phyloP scores from a whole-genome alignment of 306 rosid genomes.

The Glycine latifolia region DNA sequence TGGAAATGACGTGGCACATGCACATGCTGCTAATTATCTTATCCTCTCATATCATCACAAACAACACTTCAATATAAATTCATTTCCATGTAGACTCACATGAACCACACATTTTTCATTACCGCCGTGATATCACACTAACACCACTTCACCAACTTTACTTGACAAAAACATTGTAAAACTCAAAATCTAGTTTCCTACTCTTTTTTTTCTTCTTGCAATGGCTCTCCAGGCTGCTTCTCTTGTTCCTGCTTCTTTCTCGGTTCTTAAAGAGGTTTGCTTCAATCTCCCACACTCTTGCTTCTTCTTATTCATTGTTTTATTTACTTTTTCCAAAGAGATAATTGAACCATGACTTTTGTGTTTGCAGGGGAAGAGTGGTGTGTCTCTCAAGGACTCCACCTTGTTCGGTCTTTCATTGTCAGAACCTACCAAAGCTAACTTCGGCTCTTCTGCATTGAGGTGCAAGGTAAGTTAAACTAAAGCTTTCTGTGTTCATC shows the following conservation, averaged over 20 bases:
- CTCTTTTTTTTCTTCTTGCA: neutral
- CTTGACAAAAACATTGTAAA: neutral
- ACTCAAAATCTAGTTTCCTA: neutral
- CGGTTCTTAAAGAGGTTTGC: constrained; percentile 56
- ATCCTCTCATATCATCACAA: constrained; percentile 44
- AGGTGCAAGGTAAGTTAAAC: constrained; percentile 72
- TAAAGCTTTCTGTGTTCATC: neutral
- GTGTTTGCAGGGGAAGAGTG: constrained; percentile 68
- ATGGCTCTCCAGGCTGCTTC: constrained; percentile 62
- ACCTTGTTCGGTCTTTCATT: constrained; percentile 78
- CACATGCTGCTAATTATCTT: constrained; percentile 58
- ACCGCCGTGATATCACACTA: neutral
- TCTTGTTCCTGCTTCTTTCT: constrained; percentile 57
- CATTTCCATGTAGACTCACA: neutral
- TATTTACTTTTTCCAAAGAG: neutral
- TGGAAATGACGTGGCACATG: constrained; percentile 40
- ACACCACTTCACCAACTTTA: constrained; percentile 20
- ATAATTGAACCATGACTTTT: constrained; percentile 22
- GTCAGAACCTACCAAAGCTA: constrained; percentile 74
- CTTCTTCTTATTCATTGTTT: neutral
- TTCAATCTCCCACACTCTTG: constrained; percentile 12
- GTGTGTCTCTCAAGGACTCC: constrained; percentile 75
- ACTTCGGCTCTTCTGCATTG: constrained; percentile 72
- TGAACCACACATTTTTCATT: neutral
- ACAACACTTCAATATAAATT: constrained; percentile 34